A percentile compares a stretch with the other conserved stretches of the same genome.
Evolutionary conservation across 169 alveolate genomes (phyloP).

Genomic region (Plasmodium fragile): DNA sequence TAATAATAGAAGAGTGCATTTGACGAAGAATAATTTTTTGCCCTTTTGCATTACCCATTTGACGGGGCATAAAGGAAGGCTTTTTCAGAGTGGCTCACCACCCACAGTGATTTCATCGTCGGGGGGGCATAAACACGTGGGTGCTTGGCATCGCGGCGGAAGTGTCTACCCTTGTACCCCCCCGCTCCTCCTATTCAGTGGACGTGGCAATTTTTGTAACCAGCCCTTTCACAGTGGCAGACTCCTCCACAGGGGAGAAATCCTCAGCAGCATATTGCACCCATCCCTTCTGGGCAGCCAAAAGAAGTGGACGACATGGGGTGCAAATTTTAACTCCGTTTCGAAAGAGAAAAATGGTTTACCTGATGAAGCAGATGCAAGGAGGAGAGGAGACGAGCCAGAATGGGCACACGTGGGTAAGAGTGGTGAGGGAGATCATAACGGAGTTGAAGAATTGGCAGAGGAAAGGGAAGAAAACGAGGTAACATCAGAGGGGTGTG

Average conservation of each 20-base stretch:
- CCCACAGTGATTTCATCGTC: neutral
- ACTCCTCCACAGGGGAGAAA: neutral
- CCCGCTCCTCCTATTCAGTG: neutral
- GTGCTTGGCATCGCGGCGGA: neutral
- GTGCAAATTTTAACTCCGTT: neutral
- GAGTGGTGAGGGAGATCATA: neutral
- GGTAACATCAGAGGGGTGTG: neutral
- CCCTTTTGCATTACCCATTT: neutral
- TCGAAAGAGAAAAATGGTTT: neutral
- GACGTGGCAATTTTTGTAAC: neutral
- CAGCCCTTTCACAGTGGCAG: neutral
- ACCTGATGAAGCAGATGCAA: neutral
- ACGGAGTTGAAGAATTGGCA: neutral
- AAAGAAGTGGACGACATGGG: neutral
- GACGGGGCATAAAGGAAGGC: conserved; percentile 1
- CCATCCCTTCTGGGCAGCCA: neutral
- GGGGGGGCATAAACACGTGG: neutral
- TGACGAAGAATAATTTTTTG: neutral
- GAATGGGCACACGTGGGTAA: neutral
- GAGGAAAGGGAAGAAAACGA: neutral
- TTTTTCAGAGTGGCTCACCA: neutral
- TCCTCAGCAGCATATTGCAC: neutral
- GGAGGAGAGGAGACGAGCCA: neutral
- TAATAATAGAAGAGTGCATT: neutral
- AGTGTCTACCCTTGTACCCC: neutral